A percentile compares a stretch with the other conserved stretches of the same genome.
Conservation (phyloP, 257 asterid species). For the Petunia secreta region DNA sequence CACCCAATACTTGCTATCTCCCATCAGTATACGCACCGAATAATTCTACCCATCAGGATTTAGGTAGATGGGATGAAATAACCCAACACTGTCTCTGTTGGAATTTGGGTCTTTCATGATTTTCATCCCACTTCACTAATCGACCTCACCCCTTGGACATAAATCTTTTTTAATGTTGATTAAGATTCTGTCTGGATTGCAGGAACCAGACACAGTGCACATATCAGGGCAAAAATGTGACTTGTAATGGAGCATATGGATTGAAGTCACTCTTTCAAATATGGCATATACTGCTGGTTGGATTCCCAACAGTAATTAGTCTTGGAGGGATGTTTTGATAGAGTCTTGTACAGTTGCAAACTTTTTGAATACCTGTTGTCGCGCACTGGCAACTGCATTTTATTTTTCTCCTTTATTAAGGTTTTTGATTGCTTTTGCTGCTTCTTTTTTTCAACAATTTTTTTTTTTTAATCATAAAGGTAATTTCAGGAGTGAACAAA, state of each 20-base stretch:
- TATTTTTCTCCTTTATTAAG: neutral
- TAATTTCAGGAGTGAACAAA: no score
- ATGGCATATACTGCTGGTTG: slow-evolving; percentile 40
- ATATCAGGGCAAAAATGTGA: slow-evolving; percentile 47
- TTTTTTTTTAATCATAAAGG: no score
- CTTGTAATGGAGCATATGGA: slow-evolving; percentile 48
- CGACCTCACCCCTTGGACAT: neutral
- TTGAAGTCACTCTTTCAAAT: slow-evolving; percentile 25
- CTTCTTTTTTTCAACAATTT: no score
- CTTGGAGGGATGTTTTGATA: slow-evolving; percentile 31
- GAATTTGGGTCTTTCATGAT: neutral
- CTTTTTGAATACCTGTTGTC: neutral
- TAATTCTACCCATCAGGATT: neutral
- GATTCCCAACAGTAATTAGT: slow-evolving; percentile 35
- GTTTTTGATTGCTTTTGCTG: neutral
- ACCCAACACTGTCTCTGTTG: neutral
- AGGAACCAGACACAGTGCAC: slow-evolving; percentile 71
- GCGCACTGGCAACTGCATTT: neutral
- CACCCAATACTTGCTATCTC: no score
- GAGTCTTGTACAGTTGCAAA: neutral
- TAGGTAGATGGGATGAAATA: neutral
- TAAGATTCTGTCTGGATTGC: slow-evolving; percentile 1
- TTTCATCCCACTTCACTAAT: neutral
- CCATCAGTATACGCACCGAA: neutral
- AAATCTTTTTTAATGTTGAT: neutral